Evolutionary conservation across 2,329 filamentous ascomycete genomes (phyloP), one percentile per base, ranked within the genome.

Genomic region (Neopestalotiopsis rosae): DNA sequence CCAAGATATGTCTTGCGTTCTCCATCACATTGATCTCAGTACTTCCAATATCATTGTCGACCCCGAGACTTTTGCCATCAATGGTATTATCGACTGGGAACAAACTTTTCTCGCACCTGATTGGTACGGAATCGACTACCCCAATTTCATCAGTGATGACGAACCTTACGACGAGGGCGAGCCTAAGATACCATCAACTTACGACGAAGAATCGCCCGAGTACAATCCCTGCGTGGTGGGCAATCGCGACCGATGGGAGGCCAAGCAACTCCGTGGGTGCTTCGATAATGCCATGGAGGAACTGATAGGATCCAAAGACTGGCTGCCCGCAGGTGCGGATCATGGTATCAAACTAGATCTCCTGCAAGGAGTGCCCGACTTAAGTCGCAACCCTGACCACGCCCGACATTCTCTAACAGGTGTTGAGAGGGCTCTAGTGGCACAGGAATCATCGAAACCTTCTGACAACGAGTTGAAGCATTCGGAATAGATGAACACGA

Each of bases 31-130:
- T 42, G 63, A 65, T 17, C 42, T 65, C 38, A 20, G 40, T 17
- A 40, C 20, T n/a, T 17, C 38, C 20, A 65, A 65, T 10, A 52
- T 65, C 42, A n/a, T 65, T 4, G 63, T 65, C 20, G 63, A 65
- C 42, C 42, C 63, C 5, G 63, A 65, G 17, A 65, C 63, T 13
- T 65, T 49, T 38, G 49, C 7, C 1, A 65, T 65, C 32, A 65
- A 40, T 12, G 63, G 63, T 13, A 57, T 65, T 45, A n/a, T 65
- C 63, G 63, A 65, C 63, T 65, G 63, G 63, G 63, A 65, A 52
- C 63, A 65, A 45, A 65, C 63, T 24, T 32, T n/a, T 17, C 10
- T 28, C 9, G 34, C 32, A 32, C 63, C 63, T 20, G 40, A n/a
- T 20, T 65, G 63, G 63, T 65, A 57, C 63, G 38, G 38, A 17